Conservation (phyloP, 805 yeast genomes). For the Debaryomyces prosopidis region DNA sequence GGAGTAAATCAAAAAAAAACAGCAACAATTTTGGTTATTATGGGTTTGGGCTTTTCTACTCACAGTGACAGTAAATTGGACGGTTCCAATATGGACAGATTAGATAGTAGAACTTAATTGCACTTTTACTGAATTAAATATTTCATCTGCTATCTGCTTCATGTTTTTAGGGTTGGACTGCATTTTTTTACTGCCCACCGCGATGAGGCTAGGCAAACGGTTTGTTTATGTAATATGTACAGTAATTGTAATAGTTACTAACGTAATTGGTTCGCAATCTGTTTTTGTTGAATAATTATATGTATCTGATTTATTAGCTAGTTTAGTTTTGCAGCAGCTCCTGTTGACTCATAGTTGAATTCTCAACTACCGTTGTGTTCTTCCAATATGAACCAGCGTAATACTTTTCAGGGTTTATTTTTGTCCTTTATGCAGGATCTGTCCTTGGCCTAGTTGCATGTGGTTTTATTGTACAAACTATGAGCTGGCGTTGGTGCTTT, state of each 20-base stretch:
- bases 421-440: slow-evolving; percentile 30
- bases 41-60: slow-evolving; percentile 33
- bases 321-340: slow-evolving; percentile 43
- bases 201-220: slow-evolving; percentile 30
- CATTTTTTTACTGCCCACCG: slow-evolving; percentile 31
- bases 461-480: slow-evolving; percentile 23
- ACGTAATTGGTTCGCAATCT: slow-evolving; percentile 32
- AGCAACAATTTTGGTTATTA: slow-evolving; percentile 24
- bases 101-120: slow-evolving; percentile 30
- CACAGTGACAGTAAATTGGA: slow-evolving; percentile 29
- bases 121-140: slow-evolving; percentile 41
- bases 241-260: slow-evolving; percentile 25
- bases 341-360: slow-evolving; percentile 33
- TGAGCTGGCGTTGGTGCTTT: slow-evolving; percentile 32
- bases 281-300: slow-evolving; percentile 19
- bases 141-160: slow-evolving; percentile 50
- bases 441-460: slow-evolving; percentile 31
- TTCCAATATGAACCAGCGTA: slow-evolving; percentile 33
- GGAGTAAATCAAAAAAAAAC: slow-evolving; percentile 27
- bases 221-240: slow-evolving; percentile 28
- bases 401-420: slow-evolving; percentile 24
- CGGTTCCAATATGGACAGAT: slow-evolving; percentile 31
- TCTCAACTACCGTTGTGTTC: slow-evolving; percentile 32
- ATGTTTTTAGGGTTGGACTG: slow-evolving; percentile 45
- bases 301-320: slow-evolving; percentile 20